Percentiles rank a stretch among this genome's conserved stretches.
phyloP scores from a whole-genome alignment of 495 filamentous ascomycete species.

The Aspergillus bertholletiae region DNA sequence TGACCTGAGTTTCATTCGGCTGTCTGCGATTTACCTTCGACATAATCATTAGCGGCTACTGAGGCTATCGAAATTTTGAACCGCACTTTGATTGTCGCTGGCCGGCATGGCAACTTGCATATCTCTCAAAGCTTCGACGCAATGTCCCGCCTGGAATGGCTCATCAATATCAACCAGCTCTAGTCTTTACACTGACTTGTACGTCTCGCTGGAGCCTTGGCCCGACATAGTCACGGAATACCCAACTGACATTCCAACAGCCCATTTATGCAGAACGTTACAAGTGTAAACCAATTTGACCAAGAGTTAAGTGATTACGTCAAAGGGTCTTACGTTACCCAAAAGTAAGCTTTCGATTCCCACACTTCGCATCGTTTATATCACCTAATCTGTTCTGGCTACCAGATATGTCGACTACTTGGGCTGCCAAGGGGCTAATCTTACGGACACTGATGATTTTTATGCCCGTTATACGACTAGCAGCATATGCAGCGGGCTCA shows the following conservation, averaged over 20 bases:
- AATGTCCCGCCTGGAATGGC: constrained; percentile 78
- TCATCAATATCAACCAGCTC: constrained; percentile 76
- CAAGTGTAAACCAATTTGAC: constrained; percentile 75
- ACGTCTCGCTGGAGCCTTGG: constrained; percentile 35
- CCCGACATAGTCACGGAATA: neutral
- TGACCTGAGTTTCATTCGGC: neutral
- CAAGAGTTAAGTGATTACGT: constrained; percentile 69
- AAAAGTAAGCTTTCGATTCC: constrained; percentile 55
- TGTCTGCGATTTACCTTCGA: neutral
- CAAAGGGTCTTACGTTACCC: constrained; percentile 64
- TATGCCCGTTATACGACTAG: constrained; percentile 95
- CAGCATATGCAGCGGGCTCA: constrained; percentile 89
- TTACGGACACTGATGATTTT: constrained; percentile 74
- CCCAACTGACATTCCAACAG: constrained; percentile 46
- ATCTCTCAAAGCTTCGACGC: constrained; percentile 70
- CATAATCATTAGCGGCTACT: neutral
- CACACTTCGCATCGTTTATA: neutral
- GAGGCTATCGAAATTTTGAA: constrained; percentile 1
- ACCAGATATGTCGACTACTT: constrained; percentile 51
- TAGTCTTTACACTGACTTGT: constrained; percentile 69
- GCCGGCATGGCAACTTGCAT: constrained; percentile 60
- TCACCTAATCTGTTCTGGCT: constrained; percentile 8
- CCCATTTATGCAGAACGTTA: constrained; percentile 82
- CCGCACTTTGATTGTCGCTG: constrained; percentile 3
- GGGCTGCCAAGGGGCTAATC: constrained; percentile 75